A percentile compares a stretch with the other conserved stretches of the same genome.
Conservation (phyloP, 2,329 filamentous ascomycete genomes). For the Diaporthe helianthi region DNA sequence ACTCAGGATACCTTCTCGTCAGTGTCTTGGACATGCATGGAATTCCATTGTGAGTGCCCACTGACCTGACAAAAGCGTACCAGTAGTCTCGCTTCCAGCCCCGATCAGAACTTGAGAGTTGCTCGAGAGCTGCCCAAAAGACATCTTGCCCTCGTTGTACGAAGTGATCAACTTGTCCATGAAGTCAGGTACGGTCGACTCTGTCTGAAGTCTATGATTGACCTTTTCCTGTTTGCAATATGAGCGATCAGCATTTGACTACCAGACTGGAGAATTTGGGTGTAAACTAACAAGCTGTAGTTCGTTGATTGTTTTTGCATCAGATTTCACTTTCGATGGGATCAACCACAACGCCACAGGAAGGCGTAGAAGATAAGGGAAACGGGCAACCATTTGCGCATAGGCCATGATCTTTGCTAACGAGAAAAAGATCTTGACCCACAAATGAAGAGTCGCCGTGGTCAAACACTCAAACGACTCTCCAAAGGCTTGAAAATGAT, state of each 20-base stretch:
- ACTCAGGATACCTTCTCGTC: background rate
- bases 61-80: constrained; percentile 35
- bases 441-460: background rate
- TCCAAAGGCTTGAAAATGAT: background rate
- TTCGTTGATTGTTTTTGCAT: background rate
- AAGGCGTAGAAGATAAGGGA: background rate
- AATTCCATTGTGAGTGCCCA: background rate
- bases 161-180: background rate
- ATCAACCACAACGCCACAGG: background rate
- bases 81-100: constrained; percentile 38
- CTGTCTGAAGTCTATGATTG: background rate
- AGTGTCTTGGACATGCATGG: background rate
- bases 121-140: background rate
- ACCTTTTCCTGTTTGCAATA: background rate
- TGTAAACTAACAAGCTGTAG: background rate
- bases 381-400: background rate
- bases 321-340: background rate
- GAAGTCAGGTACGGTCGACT: background rate
- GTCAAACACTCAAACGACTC: background rate
- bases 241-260: background rate
- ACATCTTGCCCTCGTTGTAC: background rate
- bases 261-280: background rate
- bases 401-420: background rate
- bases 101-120: constrained; percentile 24
- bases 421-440: background rate